Evolutionary conservation across 192 early-diverging fungal genomes (phyloP).

Genomic region (Spizellomyces punctatus): DNA sequence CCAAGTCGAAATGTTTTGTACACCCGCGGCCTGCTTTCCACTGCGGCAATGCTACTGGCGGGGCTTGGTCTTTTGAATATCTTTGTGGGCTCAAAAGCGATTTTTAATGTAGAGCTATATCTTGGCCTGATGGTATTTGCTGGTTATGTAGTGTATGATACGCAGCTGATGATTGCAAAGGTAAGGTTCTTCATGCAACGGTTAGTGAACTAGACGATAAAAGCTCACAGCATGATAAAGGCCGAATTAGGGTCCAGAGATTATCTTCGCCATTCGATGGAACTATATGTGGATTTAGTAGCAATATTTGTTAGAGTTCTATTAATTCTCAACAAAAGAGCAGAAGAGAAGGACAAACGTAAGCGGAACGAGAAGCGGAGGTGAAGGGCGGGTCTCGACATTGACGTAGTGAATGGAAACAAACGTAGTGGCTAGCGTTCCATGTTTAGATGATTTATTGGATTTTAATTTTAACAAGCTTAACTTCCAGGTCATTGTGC

Average conservation of each 20-base stretch:
- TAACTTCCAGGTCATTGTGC: too few species aligned
- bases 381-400: neutral
- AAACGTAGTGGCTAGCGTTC: neutral
- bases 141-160: constrained; percentile 58
- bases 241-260: constrained; percentile 17
- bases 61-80: constrained; percentile 46
- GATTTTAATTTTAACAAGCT: neutral
- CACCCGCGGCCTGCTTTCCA: constrained; percentile 35
- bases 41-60: constrained; percentile 34
- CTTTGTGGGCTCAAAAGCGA: constrained; percentile 35
- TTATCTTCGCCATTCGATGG: constrained; percentile 11
- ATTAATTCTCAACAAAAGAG: constrained; percentile 42
- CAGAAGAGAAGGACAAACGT: constrained; percentile 27
- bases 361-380: constrained; percentile 19
- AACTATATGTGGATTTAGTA: constrained; percentile 51
- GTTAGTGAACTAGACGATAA: neutral
- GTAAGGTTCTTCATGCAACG: neutral
- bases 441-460: neutral
- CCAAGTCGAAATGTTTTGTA: constrained; percentile 36
- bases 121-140: constrained; percentile 53
- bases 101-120: constrained; percentile 54
- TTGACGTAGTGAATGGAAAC: too few species aligned
- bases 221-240: neutral
- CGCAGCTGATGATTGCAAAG: constrained; percentile 56
- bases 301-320: constrained; percentile 55